Conservation (phyloP, 129 eudicot species). For the Calendula officinalis region DNA sequence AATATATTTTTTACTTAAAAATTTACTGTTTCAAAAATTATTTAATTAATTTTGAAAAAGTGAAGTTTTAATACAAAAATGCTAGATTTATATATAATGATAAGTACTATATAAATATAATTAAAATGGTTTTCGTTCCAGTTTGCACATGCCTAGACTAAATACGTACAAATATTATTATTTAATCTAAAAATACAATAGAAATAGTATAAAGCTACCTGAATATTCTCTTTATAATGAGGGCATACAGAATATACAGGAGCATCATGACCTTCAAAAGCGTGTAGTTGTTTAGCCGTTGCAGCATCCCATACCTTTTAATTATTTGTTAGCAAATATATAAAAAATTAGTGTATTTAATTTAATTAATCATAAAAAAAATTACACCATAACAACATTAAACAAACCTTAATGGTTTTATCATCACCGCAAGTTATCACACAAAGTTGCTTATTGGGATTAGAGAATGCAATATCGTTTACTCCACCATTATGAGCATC, state of each 20-base stretch:
- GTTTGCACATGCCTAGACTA: too few relatives aligned
- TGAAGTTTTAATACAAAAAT: too few relatives aligned
- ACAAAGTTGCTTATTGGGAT: constrained; percentile 90
- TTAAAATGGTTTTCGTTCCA: too few relatives aligned
- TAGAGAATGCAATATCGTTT: constrained; percentile 91
- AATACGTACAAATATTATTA: too few relatives aligned
- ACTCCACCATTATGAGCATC: constrained; percentile 98
- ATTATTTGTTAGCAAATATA: constrained; percentile 3
- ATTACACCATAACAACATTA: background rate
- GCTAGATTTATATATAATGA: too few relatives aligned
- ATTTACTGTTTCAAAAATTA: too few relatives aligned
- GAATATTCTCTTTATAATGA: constrained; percentile 83
- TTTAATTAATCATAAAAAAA: background rate
- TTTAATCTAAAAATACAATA: too few relatives aligned
- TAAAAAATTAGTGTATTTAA: background rate
- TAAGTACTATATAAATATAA: too few relatives aligned
- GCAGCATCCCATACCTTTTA: constrained; percentile 86
- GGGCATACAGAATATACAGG: constrained; percentile 94
- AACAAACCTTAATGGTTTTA: constrained; percentile 80
- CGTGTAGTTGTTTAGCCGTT: constrained; percentile 61
- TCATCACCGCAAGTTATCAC: constrained; percentile 97
- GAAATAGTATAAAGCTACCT: constrained; percentile 41
- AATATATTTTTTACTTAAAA: too few relatives aligned
- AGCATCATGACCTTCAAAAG: constrained; percentile 90
- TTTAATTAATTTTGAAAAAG: too few relatives aligned